These are phyloP conservation scores for Sarcodon sp. DNA, from an alignment of 768 basidiomycete genomes.

Conservation along the genomic window DNA sequence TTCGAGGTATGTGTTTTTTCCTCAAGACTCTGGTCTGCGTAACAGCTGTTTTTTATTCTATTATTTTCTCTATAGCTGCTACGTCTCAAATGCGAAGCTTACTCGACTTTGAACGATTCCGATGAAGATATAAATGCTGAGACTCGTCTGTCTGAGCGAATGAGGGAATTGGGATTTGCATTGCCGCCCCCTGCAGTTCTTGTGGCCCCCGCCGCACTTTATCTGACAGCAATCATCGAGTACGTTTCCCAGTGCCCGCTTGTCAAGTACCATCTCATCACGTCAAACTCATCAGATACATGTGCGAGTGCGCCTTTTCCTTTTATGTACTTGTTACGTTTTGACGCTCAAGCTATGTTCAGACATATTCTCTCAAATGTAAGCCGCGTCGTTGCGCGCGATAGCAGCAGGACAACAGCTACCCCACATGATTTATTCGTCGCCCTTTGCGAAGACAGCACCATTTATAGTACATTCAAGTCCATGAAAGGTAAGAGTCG, in stretches of 20 bases:
- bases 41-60: not conserved
- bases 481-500: conserved; percentile 62
- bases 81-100: conserved; percentile 79
- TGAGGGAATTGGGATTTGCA: conserved; percentile 34
- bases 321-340: conserved; percentile 1
- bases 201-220: conserved; percentile 74
- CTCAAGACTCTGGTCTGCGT: not conserved
- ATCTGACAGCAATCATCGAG: conserved; percentile 90
- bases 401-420: conserved; percentile 69
- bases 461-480: conserved; percentile 76
- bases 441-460: conserved; percentile 83
- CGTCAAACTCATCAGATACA: conserved; percentile 6
- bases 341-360: conserved; percentile 6
- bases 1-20: conserved; percentile 45
- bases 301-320: not conserved
- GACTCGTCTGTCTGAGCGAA: conserved; percentile 46
- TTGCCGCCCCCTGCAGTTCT: conserved; percentile 40
- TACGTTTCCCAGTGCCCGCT: conserved; percentile 30
- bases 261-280: conserved; percentile 1
- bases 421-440: conserved; percentile 74
- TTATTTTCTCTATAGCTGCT: conserved; percentile 35
- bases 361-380: conserved; percentile 82
- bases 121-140: conserved; percentile 66
- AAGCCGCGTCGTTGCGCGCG: conserved; percentile 73
- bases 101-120: conserved; percentile 72